phyloP scores from a whole-genome alignment of 2,329 filamentous ascomycete genomes.

The Zasmidium citrigriseum region DNA sequence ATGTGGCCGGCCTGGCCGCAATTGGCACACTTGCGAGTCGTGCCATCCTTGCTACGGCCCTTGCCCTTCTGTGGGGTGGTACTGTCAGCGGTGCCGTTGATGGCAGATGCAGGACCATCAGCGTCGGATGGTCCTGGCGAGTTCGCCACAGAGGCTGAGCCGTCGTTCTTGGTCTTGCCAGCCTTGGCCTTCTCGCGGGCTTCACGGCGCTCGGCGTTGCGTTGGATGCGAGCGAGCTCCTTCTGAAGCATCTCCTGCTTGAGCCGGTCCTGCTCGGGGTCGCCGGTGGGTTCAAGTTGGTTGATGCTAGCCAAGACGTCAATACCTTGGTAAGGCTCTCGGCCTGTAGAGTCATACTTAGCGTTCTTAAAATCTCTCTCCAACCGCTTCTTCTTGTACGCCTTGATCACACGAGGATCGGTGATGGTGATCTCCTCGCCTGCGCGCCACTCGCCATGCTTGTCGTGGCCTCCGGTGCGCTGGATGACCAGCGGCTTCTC shows the following conservation, averaged over 20 bases:
- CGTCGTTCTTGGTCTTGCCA: constrained; percentile 45
- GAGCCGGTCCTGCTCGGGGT: constrained; percentile 65
- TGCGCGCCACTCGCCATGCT: constrained; percentile 57
- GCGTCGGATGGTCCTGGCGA: constrained; percentile 48
- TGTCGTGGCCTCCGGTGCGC: constrained; percentile 61
- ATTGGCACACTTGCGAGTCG: constrained; percentile 88
- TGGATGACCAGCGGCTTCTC: constrained; percentile 74
- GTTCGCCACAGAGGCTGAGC: constrained; percentile 45
- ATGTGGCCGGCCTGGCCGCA: constrained; percentile 97
- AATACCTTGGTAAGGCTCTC: constrained; percentile 15
- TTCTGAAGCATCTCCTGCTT: constrained; percentile 61
- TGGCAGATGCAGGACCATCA: constrained; percentile 40
- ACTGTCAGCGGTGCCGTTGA: constrained; percentile 19
- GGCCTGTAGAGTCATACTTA: constrained; percentile 49
- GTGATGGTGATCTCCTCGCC: constrained; percentile 27
- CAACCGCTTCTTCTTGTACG: constrained; percentile 79
- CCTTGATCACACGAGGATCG: constrained; percentile 82
- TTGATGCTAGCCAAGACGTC: constrained; percentile 52
- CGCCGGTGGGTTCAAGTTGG: constrained; percentile 64
- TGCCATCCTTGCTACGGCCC: constrained; percentile 62
- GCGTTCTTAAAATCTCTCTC: constrained; percentile 70
- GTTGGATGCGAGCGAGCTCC: constrained; percentile 80
- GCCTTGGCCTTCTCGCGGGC: constrained; percentile 85
- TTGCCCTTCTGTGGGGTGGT: constrained; percentile 37
- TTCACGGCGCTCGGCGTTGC: constrained; percentile 87